Evolutionary conservation across 305 asterid genomes (phyloP).

Genomic region (Fraxinus velutina): DNA sequence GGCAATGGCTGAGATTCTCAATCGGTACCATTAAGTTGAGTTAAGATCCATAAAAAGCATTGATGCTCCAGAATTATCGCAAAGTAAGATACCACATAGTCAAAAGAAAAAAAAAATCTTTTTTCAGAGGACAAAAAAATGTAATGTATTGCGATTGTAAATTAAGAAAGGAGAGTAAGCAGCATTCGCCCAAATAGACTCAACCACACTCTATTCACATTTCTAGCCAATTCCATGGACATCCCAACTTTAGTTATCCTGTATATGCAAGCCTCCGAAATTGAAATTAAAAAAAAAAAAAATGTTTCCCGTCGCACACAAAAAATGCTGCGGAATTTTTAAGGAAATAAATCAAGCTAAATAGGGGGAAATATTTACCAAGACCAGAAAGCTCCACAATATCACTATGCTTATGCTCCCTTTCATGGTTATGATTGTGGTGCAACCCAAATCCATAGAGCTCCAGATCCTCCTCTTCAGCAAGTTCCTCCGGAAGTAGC

Average conservation of each 20-base stretch:
- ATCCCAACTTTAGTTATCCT: background rate
- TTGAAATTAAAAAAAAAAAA: background rate
- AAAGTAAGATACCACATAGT: background rate
- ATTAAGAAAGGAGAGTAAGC: background rate
- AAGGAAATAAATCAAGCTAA: background rate
- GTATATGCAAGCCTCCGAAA: background rate
- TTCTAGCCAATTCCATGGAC: background rate
- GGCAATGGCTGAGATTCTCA: background rate
- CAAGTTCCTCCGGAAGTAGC: slow-evolving; percentile 84
- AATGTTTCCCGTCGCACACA: background rate
- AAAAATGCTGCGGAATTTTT: background rate
- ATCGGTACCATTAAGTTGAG: background rate
- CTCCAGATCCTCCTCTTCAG: slow-evolving; percentile 89
- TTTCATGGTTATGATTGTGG: slow-evolving; percentile 29
- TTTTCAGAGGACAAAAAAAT: background rate
- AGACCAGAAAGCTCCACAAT: slow-evolving; percentile 59
- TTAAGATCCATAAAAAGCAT: background rate
- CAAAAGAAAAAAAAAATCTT: background rate
- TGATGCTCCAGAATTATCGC: background rate
- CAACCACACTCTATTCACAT: background rate
- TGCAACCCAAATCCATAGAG: slow-evolving; percentile 48
- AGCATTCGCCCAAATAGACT: background rate
- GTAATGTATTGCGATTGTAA: background rate
- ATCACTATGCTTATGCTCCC: slow-evolving; percentile 24
- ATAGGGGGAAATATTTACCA: slow-evolving; percentile 36